Conservation (phyloP, 768 basidiomycete genomes). For the Mycena pura region DNA sequence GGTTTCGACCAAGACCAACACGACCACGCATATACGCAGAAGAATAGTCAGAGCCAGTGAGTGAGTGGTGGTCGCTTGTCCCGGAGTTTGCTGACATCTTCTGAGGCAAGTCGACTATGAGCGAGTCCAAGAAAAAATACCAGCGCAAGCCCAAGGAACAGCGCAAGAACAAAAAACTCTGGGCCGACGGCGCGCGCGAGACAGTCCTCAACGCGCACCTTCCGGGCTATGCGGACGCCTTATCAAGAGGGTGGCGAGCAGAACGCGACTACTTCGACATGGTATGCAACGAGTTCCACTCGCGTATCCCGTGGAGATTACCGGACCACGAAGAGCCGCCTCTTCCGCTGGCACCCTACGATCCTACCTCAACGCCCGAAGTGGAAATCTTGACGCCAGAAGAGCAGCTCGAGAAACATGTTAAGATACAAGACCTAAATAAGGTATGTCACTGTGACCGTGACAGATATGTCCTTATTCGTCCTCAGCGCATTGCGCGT, state of each 20-base stretch:
- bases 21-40: too few relatives aligned
- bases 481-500: background rate
- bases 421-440: background rate
- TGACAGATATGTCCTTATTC: background rate
- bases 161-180: background rate
- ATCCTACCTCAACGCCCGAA: background rate
- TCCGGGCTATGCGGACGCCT: background rate
- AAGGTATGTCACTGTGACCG: constrained; percentile 1
- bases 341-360: background rate
- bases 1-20: too few relatives aligned
- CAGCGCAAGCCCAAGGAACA: background rate
- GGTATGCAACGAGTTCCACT: constrained; percentile 6
- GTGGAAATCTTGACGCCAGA: constrained; percentile 1
- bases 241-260: background rate
- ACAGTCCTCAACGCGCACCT: background rate
- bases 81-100: too few relatives aligned
- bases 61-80: too few relatives aligned
- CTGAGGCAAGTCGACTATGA: too few relatives aligned
- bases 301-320: background rate
- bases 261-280: background rate
- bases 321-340: constrained; percentile 13
- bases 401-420: background rate
- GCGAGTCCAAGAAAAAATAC: too few relatives aligned
- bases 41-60: too few relatives aligned
- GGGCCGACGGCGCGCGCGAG: constrained; percentile 8